These are phyloP conservation scores for Plenodomus tracheiphilus DNA, from an alignment of 2,329 filamentous ascomycete genomes.

Conservation along the genomic window DNA sequence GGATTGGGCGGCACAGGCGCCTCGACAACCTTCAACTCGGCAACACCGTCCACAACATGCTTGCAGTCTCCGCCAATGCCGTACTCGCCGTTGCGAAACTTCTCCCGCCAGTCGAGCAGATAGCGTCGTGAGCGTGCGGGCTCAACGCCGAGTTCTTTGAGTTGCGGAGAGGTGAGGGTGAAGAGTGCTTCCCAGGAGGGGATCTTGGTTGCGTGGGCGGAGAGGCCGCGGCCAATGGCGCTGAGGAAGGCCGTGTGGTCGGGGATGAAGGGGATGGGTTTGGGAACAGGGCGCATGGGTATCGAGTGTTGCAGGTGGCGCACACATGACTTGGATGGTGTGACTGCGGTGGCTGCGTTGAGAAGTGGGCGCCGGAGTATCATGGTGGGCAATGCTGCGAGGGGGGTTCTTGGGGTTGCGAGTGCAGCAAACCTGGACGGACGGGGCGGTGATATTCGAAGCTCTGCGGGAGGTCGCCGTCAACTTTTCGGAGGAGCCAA, in stretches of 20 bases:
- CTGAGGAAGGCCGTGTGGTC: slow-evolving; percentile 84
- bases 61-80: slow-evolving; percentile 83
- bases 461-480: slow-evolving; percentile 6
- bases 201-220: slow-evolving; percentile 82
- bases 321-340: slow-evolving; percentile 32
- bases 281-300: slow-evolving; percentile 57
- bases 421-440: too few relatives aligned
- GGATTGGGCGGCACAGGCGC: slow-evolving; percentile 48
- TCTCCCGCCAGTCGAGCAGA: slow-evolving; percentile 83
- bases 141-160: slow-evolving; percentile 82
- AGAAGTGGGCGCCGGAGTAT: slow-evolving; percentile 42
- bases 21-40: slow-evolving; percentile 62
- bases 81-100: slow-evolving; percentile 75
- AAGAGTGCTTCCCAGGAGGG: slow-evolving; percentile 90
- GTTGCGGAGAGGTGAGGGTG: slow-evolving; percentile 73
- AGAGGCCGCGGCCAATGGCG: slow-evolving; percentile 85
- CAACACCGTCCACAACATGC: slow-evolving; percentile 65
- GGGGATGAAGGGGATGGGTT: slow-evolving; percentile 82
- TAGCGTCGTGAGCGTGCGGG: slow-evolving; percentile 81
- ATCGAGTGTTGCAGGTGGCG: slow-evolving; percentile 47
- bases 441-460: too few relatives aligned
- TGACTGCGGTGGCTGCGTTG: slow-evolving; percentile 28
- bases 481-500: slow-evolving; percentile 42
- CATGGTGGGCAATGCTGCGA: slow-evolving; percentile 28
- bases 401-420: slow-evolving; percentile 2